phyloP scores from a whole-genome alignment of 106 monocot genomes.

The Xerophyta viscosa region DNA sequence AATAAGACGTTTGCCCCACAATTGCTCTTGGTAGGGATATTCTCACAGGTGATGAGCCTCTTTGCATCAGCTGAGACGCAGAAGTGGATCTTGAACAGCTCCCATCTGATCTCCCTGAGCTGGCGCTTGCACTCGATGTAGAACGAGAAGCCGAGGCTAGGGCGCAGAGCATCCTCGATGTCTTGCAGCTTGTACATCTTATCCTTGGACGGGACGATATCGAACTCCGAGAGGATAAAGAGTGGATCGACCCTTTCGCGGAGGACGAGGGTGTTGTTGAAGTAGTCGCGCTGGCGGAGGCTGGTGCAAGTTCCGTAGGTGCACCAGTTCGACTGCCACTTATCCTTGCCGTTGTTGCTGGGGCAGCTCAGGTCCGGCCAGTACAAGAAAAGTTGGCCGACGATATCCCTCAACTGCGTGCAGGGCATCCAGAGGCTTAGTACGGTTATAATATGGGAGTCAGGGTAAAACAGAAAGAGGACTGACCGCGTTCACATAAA shows the following conservation, averaged over 20 bases:
- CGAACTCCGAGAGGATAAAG: neutral
- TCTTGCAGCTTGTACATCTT: constrained; percentile 6
- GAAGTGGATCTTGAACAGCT: constrained; percentile 13
- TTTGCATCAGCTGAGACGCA: constrained; percentile 14
- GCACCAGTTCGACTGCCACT: constrained; percentile 14
- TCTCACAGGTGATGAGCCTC: constrained; percentile 11
- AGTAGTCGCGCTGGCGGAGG: constrained; percentile 7
- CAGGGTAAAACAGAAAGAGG: no score
- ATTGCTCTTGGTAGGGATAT: neutral
- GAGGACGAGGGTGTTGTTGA: constrained; percentile 4
- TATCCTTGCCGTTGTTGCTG: constrained; percentile 9
- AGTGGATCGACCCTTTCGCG: constrained; percentile 5
- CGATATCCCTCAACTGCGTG: constrained; percentile 4
- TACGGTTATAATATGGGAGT: no score
- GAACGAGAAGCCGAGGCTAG: constrained; percentile 1
- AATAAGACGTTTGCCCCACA: constrained; percentile 8
- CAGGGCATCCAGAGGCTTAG: neutral
- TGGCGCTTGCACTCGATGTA: constrained; percentile 11
- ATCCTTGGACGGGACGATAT: constrained; percentile 5
- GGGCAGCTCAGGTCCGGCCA: constrained; percentile 26
- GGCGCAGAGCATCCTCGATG: constrained; percentile 7
- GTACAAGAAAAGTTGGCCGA: constrained; percentile 12
- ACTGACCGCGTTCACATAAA: neutral
- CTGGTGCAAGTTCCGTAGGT: constrained; percentile 20
- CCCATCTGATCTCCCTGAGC: no score